These are phyloP conservation scores for Colletotrichum tamarilloi DNA, from an alignment of 2,329 filamentous ascomycete genomes.

Conservation along the genomic window DNA sequence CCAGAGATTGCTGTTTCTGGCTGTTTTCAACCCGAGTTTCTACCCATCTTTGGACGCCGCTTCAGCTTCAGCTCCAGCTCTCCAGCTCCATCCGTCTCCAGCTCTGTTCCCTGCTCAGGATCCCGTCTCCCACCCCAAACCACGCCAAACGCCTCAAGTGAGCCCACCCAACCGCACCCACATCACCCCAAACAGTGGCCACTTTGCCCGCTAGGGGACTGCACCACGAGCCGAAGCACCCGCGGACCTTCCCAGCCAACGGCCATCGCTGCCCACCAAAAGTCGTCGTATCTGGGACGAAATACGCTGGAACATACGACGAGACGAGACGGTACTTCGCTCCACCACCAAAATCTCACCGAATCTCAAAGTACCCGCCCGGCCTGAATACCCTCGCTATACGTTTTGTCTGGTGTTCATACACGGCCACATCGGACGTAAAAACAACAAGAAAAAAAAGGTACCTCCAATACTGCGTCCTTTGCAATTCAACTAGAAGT, in stretches of 20 bases:
- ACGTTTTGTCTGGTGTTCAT: neutral
- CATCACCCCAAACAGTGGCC: conserved; percentile 7
- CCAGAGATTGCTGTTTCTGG: conserved; percentile 4
- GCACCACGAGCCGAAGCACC: conserved; percentile 30
- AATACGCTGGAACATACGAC: conserved; percentile 25
- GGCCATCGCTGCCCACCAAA: conserved; percentile 3
- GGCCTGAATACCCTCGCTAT: neutral
- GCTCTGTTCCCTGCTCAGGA: conserved; percentile 28
- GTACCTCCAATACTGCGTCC: neutral
- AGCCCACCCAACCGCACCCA: conserved; percentile 12
- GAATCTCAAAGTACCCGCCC: conserved; percentile 1
- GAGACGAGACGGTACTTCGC: conserved; percentile 10
- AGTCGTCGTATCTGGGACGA: conserved; percentile 24
- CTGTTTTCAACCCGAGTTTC: conserved; percentile 1
- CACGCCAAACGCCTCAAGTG: conserved; percentile 2
- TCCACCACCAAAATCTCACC: neutral
- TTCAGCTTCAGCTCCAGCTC: conserved; percentile 30
- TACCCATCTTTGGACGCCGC: conserved; percentile 1
- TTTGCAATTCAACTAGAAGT: neutral
- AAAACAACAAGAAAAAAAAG: conserved; percentile 4
- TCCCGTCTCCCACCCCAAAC: conserved; percentile 10
- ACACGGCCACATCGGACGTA: neutral
- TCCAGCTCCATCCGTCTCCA: neutral
- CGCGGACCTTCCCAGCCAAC: conserved; percentile 20
- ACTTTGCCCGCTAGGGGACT: neutral